These are phyloP conservation scores for Dictyostelium purpureum DNA, from an alignment of 78 protist genomes.

Conservation along the genomic window DNA sequence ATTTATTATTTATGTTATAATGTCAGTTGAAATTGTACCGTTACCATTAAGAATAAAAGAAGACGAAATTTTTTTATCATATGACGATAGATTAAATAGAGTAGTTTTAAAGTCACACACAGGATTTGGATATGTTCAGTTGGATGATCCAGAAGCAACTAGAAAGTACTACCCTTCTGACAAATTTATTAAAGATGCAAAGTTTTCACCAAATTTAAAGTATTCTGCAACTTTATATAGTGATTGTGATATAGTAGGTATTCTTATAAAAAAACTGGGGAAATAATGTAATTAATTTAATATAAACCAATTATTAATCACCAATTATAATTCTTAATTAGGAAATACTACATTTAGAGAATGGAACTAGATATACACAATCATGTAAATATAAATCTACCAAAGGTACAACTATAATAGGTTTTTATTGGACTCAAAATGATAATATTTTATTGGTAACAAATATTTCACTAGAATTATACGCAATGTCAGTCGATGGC, in stretches of 20 bases:
- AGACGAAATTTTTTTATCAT: constrained; percentile 54
- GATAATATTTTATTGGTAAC: constrained; percentile 44
- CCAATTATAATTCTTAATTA: background rate
- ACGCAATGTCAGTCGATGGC: constrained; percentile 14
- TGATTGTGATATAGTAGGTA: constrained; percentile 62
- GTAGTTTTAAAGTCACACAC: constrained; percentile 7
- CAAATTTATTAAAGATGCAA: constrained; percentile 60
- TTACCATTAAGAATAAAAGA: constrained; percentile 20
- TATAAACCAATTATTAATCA: background rate
- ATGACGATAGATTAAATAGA: constrained; percentile 19
- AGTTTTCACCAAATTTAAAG: constrained; percentile 59
- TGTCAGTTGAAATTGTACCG: constrained; percentile 58
- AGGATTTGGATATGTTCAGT: constrained; percentile 47
- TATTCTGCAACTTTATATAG: constrained; percentile 42
- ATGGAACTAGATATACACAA: constrained; percentile 51
- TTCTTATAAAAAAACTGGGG: background rate
- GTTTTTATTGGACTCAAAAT: constrained; percentile 26
- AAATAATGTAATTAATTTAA: background rate
- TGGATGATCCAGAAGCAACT: constrained; percentile 31
- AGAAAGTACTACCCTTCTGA: constrained; percentile 51
- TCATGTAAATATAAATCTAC: constrained; percentile 33
- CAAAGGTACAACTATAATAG: constrained; percentile 26
- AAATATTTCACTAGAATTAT: constrained; percentile 53
- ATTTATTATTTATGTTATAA: background rate
- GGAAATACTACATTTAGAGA: constrained; percentile 53